Percentiles rank a stretch among this genome's conserved stretches.
phyloP scores from a whole-genome alignment of 768 basidiomycete genomes.

The Xerocomus brunneocitrinus region DNA sequence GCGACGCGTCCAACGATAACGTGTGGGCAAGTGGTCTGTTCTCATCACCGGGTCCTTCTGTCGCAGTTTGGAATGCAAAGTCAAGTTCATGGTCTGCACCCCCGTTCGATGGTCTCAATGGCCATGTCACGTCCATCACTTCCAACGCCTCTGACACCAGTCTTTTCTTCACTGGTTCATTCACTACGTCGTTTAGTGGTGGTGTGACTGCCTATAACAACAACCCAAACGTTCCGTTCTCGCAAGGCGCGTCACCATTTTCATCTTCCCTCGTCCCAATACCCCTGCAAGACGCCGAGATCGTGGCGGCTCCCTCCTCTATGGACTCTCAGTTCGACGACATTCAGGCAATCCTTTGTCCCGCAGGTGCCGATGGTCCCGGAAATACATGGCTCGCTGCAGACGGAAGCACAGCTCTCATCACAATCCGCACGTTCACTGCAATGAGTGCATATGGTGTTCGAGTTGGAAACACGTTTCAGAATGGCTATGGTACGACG shows the following conservation, averaged over 20 bases:
- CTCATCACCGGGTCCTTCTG: slow-evolving; percentile 57
- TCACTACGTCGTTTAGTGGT: slow-evolving; percentile 68
- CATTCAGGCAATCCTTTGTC: slow-evolving; percentile 76
- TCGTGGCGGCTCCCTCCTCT: slow-evolving; percentile 61
- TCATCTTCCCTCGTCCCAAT: slow-evolving; percentile 87
- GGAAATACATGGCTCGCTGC: slow-evolving; percentile 82
- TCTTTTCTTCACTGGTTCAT: slow-evolving; percentile 86
- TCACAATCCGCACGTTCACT: slow-evolving; percentile 74
- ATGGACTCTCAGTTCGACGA: slow-evolving; percentile 54
- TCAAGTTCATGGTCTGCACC: slow-evolving; percentile 68
- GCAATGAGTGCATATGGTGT: slow-evolving; percentile 74
- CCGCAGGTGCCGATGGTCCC: slow-evolving; percentile 72
- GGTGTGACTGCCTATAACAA: slow-evolving; percentile 52
- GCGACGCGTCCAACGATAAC: slow-evolving; percentile 60
- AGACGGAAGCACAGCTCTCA: slow-evolving; percentile 63
- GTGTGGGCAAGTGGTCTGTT: slow-evolving; percentile 81
- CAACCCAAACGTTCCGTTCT: slow-evolving; percentile 84
- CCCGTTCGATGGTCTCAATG: slow-evolving; percentile 75
- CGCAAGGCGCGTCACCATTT: slow-evolving; percentile 76
- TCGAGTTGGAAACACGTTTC: slow-evolving; percentile 89
- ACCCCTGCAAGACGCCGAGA: slow-evolving; percentile 54
- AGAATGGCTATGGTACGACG: slow-evolving; percentile 76
- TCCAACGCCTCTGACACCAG: slow-evolving; percentile 66
- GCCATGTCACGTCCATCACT: slow-evolving; percentile 71
- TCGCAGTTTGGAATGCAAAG: slow-evolving; percentile 68